Evolutionary conservation across 1,284 basidiomycete species (phyloP).

Genomic region (Ganoderma sinense): DNA sequence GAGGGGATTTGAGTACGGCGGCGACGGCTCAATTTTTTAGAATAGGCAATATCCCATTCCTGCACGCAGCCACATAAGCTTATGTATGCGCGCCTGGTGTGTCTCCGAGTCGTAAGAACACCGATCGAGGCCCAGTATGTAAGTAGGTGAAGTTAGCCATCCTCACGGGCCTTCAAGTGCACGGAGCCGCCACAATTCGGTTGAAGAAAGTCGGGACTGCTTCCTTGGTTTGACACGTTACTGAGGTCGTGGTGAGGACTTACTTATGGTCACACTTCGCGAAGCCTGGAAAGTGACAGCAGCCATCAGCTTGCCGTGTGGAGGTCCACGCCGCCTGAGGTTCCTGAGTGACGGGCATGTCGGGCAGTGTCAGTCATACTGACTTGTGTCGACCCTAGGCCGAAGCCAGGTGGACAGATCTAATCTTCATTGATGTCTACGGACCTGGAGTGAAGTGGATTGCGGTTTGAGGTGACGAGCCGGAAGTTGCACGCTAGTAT

Average conservation of each 20-base stretch:
- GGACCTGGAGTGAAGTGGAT: too few species aligned
- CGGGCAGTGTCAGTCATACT: background rate
- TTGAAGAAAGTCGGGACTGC: background rate
- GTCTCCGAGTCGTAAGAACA: too few species aligned
- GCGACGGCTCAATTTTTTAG: too few species aligned
- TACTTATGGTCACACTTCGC: too few species aligned
- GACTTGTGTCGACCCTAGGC: background rate
- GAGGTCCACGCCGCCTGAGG: background rate
- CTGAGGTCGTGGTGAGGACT: background rate
- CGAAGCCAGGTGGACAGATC: background rate
- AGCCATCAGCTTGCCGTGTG: background rate
- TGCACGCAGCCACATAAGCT: too few species aligned
- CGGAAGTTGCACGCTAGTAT: too few species aligned
- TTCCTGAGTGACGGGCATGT: background rate
- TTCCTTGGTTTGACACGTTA: background rate
- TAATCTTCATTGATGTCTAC: background rate
- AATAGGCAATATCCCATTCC: too few species aligned
- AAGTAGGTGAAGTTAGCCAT: too few species aligned
- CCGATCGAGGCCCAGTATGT: too few species aligned
- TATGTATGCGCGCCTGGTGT: too few species aligned
- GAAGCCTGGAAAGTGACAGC: background rate
- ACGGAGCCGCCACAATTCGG: background rate
- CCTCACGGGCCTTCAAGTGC: background rate
- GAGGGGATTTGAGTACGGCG: too few species aligned
- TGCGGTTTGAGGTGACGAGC: too few species aligned